phyloP scores from a whole-genome alignment of 2,329 filamentous ascomycete genomes.

The Aspergillus quadrilineatus region DNA sequence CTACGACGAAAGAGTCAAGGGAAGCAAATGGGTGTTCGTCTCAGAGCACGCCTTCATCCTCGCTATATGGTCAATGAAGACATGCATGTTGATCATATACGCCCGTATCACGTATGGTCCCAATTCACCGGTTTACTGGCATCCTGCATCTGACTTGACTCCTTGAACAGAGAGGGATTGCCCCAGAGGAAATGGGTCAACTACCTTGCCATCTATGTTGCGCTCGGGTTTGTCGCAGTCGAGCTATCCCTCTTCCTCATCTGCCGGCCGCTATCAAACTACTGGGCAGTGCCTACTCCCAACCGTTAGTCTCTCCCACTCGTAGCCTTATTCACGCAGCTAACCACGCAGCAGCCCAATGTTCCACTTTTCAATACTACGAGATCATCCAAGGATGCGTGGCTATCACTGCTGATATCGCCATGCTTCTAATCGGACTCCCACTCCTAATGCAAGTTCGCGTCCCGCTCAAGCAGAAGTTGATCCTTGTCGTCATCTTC shows the following conservation, averaged over 20 bases:
- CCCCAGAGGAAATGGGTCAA: constrained; percentile 38
- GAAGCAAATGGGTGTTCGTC: constrained; percentile 63
- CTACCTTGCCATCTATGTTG: constrained; percentile 45
- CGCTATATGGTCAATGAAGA: constrained; percentile 53
- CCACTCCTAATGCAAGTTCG: constrained; percentile 43
- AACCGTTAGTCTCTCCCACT: constrained; percentile 29
- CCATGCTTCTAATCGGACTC: constrained; percentile 46
- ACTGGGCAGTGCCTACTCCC: constrained; percentile 52
- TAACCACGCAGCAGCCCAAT: constrained; percentile 35
- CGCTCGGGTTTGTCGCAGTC: constrained; percentile 48
- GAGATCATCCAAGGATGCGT: constrained; percentile 48
- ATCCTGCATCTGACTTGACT: constrained; percentile 1
- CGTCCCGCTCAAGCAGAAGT: constrained; percentile 44
- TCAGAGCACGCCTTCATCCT: constrained; percentile 63
- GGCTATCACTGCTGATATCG: constrained; percentile 45
- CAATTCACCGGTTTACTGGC: background rate
- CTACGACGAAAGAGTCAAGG: constrained; percentile 46
- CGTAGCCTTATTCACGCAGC: background rate
- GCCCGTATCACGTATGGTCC: constrained; percentile 47
- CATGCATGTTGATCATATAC: constrained; percentile 56
- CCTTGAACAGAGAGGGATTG: constrained; percentile 30
- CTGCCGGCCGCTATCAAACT: constrained; percentile 51
- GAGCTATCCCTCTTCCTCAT: constrained; percentile 53
- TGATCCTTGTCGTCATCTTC: constrained; percentile 44
- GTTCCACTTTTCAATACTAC: constrained; percentile 46